These are phyloP conservation scores for Aspergillus carlsbadensis DNA, from an alignment of 495 filamentous ascomycete genomes.

Conservation along the genomic window DNA sequence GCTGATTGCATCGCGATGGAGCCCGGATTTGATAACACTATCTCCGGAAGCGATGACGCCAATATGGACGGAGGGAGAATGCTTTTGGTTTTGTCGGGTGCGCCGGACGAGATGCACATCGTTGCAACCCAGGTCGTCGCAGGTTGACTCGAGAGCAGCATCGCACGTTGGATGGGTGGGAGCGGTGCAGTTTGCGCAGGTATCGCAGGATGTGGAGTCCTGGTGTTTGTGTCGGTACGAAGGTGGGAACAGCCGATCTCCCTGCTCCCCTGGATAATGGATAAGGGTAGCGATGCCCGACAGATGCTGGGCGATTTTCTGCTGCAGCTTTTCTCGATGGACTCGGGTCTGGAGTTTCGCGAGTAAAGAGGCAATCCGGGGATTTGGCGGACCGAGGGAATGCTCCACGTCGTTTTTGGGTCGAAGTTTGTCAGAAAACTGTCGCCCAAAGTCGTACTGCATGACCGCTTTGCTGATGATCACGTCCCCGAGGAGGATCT, in stretches of 20 bases:
- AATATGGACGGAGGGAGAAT: conserved; percentile 13
- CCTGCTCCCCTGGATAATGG: neutral
- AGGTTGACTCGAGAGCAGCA: neutral
- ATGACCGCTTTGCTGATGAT: conserved; percentile 37
- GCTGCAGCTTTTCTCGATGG: neutral
- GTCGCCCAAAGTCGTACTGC: conserved; percentile 35
- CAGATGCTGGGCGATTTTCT: neutral
- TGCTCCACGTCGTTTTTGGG: conserved; percentile 25
- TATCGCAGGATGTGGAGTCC: neutral
- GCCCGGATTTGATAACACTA: conserved; percentile 15
- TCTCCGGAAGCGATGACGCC: conserved; percentile 20
- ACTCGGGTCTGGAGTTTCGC: neutral
- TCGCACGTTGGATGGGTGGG: neutral
- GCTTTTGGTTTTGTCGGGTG: conserved; percentile 8
- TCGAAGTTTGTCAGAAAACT: conserved; percentile 18
- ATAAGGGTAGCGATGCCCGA: neutral
- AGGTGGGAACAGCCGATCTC: neutral
- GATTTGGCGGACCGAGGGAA: conserved; percentile 22
- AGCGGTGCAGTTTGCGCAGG: neutral
- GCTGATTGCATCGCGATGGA: conserved; percentile 17
- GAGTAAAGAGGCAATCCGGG: neutral
- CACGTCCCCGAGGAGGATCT: conserved; percentile 42
- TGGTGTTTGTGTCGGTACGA: neutral
- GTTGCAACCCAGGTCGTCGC: neutral
- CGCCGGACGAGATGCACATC: neutral